Evolutionary conservation across 139 green algal genomes (phyloP).

Genomic region (Volvox africanus): DNA sequence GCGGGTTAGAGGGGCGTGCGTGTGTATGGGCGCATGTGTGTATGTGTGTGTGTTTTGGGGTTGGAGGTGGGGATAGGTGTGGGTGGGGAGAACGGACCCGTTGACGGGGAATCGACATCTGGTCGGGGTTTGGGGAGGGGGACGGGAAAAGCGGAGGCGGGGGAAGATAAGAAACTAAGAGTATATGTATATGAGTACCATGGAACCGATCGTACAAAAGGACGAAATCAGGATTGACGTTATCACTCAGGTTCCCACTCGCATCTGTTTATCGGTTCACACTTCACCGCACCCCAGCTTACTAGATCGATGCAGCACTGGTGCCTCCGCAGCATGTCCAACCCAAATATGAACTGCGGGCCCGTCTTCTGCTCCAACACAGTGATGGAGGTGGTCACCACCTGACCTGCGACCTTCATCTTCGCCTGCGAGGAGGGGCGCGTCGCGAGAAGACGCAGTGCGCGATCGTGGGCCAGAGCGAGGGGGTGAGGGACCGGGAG

Average conservation of each 20-base stretch:
- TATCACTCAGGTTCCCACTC: not conserved
- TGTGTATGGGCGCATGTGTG: too few relatives aligned
- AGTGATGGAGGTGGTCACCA: conserved; percentile 88
- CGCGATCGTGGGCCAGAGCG: not conserved
- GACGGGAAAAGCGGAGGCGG: too few relatives aligned
- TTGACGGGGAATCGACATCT: too few relatives aligned
- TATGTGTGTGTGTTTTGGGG: too few relatives aligned
- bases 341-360: conserved; percentile 95
- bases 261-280: not conserved
- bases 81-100: too few relatives aligned
- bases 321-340: conserved; percentile 95
- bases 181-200: too few relatives aligned
- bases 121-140: too few relatives aligned
- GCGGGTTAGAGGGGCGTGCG: not conserved
- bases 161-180: too few relatives aligned
- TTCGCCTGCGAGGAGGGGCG: conserved; percentile 65
- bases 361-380: conserved; percentile 91
- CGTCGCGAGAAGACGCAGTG: too few relatives aligned
- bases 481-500: too few relatives aligned
- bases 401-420: conserved; percentile 79
- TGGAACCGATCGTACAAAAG: too few relatives aligned
- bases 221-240: not conserved
- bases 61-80: too few relatives aligned
- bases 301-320: conserved; percentile 82
- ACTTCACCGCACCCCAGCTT: conserved; percentile 6